These are phyloP conservation scores for Cladorrhinum sp. DNA, from an alignment of 2,329 filamentous ascomycete species.

Conservation along the genomic window DNA sequence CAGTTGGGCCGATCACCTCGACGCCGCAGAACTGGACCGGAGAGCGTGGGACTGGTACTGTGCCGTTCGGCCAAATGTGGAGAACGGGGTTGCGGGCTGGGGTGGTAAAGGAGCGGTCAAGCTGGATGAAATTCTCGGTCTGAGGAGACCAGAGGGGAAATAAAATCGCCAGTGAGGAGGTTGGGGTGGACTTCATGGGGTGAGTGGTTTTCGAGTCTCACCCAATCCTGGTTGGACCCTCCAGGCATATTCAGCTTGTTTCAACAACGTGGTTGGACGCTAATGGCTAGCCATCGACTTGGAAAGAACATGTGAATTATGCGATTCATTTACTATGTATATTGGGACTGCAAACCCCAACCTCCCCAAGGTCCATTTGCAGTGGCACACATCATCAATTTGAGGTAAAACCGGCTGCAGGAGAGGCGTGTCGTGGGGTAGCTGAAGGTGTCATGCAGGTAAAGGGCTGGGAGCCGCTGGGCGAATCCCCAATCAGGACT, in stretches of 20 bases:
- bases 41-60: conserved; percentile 82
- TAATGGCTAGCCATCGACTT: background rate
- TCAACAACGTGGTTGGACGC: background rate
- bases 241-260: background rate
- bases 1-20: conserved; percentile 69
- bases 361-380: background rate
- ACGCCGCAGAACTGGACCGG: conserved; percentile 65
- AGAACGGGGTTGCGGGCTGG: conserved; percentile 73
- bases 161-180: background rate
- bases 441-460: conserved; percentile 7
- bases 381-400: background rate
- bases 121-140: conserved; percentile 62
- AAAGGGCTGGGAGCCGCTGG: conserved; percentile 3
- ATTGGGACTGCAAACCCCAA: background rate
- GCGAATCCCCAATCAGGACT: too few relatives aligned
- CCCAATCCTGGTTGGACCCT: too few relatives aligned
- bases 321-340: background rate
- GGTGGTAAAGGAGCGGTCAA: conserved; percentile 73
- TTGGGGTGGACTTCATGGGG: background rate
- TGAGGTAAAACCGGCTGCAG: background rate
- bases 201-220: background rate
- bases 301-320: background rate
- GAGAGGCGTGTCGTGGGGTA: background rate
- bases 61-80: conserved; percentile 71
- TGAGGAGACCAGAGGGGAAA: conserved; percentile 42